These are phyloP conservation scores for Pseudozyma tsukubaensis DNA, from an alignment of 1,284 basidiomycete species.

Conservation along the genomic window DNA sequence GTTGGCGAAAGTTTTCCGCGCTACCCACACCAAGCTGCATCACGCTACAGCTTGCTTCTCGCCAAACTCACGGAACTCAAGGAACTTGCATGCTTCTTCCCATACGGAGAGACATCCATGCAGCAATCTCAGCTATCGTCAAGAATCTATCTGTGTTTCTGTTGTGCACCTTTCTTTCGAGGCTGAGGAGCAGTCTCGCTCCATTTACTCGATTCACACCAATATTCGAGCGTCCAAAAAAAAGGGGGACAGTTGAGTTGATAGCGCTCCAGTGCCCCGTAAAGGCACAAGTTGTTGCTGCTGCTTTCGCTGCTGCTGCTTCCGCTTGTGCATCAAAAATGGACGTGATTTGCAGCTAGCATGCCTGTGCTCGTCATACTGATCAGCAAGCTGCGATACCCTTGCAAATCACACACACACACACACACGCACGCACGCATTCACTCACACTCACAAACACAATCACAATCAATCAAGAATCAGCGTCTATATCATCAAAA, in stretches of 20 bases:
- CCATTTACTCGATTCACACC: neutral
- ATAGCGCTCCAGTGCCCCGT: neutral
- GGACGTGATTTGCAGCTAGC: conserved; percentile 68
- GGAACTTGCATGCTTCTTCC: too few species aligned
- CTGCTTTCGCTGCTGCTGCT: neutral
- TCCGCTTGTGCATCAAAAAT: neutral
- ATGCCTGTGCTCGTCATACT: conserved; percentile 49
- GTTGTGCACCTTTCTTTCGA: too few species aligned
- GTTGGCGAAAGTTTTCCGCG: too few species aligned
- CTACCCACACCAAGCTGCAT: too few species aligned
- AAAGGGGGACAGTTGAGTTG: neutral
- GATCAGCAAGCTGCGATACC: conserved; percentile 14
- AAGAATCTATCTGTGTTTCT: too few species aligned
- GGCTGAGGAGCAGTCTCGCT: too few species aligned
- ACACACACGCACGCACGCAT: too few species aligned
- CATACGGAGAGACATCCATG: too few species aligned
- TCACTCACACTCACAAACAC: too few species aligned
- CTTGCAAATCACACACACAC: neutral
- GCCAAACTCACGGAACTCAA: too few species aligned
- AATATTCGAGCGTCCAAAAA: neutral
- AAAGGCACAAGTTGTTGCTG: neutral
- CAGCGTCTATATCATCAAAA: neutral
- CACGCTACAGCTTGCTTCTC: too few species aligned
- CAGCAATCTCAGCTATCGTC: too few species aligned
- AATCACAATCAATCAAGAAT: conserved; percentile 6